phyloP scores from a whole-genome alignment of 1,139 yeast genomes.

The Suhomyces yuchorum region DNA sequence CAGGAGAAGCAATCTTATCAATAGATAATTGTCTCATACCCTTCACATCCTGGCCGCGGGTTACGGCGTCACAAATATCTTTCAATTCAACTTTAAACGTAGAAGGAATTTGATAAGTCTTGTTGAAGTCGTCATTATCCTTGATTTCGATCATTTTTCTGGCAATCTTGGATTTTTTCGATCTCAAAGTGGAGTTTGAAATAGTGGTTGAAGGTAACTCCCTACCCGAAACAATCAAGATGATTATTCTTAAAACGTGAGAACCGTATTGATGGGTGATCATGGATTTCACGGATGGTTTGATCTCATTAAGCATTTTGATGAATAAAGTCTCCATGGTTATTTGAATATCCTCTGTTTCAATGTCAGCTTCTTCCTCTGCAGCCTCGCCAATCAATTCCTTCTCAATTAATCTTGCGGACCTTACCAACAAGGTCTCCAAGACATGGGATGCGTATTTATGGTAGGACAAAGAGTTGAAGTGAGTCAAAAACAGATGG shows the following conservation, averaged over 20 bases:
- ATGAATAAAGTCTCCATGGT: conserved; percentile 67
- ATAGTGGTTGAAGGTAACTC: conserved; percentile 76
- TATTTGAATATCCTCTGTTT: conserved; percentile 41
- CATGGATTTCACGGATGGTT: conserved; percentile 61
- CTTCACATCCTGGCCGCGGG: conserved; percentile 46
- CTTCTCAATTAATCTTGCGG: conserved; percentile 75
- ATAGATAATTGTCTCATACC: conserved; percentile 71
- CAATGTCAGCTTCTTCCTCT: conserved; percentile 33
- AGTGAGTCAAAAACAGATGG: conserved; percentile 68
- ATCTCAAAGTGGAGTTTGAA: conserved; percentile 75
- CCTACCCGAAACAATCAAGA: conserved; percentile 75
- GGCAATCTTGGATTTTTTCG: conserved; percentile 86
- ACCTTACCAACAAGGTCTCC: conserved; percentile 78
- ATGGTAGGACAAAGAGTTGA: conserved; percentile 76
- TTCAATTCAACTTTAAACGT: conserved; percentile 67
- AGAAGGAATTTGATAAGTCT: conserved; percentile 69
- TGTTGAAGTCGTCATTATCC: conserved; percentile 69
- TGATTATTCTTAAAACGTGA: conserved; percentile 74
- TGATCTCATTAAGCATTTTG: conserved; percentile 66
- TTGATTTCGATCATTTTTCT: conserved; percentile 89
- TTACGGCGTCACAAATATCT: conserved; percentile 40
- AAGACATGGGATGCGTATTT: conserved; percentile 93
- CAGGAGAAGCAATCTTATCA: conserved; percentile 85
- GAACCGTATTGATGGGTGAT: conserved; percentile 81
- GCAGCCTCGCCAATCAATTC: conserved; percentile 50